phyloP scores from a whole-genome alignment of 495 filamentous ascomycete genomes.

The Bacidia rubella region DNA sequence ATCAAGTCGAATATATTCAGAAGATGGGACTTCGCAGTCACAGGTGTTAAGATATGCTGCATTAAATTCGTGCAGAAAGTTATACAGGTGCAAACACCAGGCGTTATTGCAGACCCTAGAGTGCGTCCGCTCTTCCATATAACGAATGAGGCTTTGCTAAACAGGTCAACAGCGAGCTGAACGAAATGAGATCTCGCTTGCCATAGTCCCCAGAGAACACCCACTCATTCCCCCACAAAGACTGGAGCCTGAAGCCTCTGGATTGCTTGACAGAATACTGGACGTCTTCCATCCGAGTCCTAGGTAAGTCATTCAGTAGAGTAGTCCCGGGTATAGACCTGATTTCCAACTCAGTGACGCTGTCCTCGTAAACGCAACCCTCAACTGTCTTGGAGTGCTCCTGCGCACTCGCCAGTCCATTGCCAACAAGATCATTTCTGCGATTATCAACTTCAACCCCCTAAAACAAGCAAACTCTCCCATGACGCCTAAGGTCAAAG shows the following conservation, averaged over 20 bases:
- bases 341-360: constrained; percentile 49
- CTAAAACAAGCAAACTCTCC: constrained; percentile 61
- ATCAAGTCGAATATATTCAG: constrained; percentile 82
- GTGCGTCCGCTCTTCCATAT: constrained; percentile 35
- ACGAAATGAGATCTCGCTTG: constrained; percentile 74
- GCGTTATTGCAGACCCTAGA: constrained; percentile 68
- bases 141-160: constrained; percentile 20
- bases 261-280: constrained; percentile 81
- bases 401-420: constrained; percentile 68
- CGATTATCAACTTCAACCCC: constrained; percentile 85
- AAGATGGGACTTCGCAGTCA: constrained; percentile 71
- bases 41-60: constrained; percentile 75
- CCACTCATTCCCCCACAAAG: constrained; percentile 58
- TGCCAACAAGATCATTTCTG: constrained; percentile 68
- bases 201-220: constrained; percentile 73
- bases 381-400: constrained; percentile 73
- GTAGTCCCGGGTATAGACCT: constrained; percentile 4
- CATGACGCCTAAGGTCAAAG: constrained; percentile 61
- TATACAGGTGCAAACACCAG: constrained; percentile 80
- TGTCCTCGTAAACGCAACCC: constrained; percentile 77
- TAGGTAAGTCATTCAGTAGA: constrained; percentile 39
- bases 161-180: constrained; percentile 49
- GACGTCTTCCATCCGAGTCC: constrained; percentile 71
- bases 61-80: constrained; percentile 94
- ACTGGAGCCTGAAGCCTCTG: constrained; percentile 82